Evolutionary conservation across 1,284 basidiomycete species (phyloP).

Genomic region (Puccinia horiana): DNA sequence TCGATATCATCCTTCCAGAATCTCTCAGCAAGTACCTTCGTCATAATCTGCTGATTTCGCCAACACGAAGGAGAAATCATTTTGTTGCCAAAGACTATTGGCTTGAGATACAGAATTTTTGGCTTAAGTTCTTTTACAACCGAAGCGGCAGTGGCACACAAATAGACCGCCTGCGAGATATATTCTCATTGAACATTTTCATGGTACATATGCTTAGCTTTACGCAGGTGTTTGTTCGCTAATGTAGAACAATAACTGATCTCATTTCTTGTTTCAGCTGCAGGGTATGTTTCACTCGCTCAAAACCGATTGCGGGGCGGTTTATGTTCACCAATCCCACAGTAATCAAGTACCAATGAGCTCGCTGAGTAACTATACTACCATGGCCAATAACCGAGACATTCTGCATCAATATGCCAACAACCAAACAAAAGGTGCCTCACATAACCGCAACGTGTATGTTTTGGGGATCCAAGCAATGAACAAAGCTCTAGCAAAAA

Average conservation of each 20-base stretch:
- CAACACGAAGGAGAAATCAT: not conserved
- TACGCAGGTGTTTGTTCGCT: not conserved
- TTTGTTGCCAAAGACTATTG: constrained; percentile 31
- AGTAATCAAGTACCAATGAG: not conserved
- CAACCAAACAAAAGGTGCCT: not conserved
- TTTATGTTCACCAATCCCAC: not conserved
- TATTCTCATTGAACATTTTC: constrained; percentile 16
- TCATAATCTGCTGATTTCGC: constrained; percentile 8
- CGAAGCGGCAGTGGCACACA: not conserved
- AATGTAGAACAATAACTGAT: no score
- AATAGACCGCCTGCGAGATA: not conserved
- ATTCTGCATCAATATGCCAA: not conserved
- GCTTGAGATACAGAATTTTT: constrained; percentile 32
- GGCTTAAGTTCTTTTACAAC: constrained; percentile 33
- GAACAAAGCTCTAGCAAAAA: no score
- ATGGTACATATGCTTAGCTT: not conserved
- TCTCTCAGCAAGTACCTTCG: not conserved
- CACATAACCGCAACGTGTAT: not conserved
- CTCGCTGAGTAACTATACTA: not conserved
- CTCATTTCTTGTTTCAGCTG: not conserved
- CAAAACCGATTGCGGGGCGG: not conserved
- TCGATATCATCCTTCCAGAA: not conserved
- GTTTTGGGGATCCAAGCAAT: not conserved
- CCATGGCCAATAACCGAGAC: not conserved
- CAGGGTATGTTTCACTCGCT: constrained; percentile 2